phyloP scores from a whole-genome alignment of 176 grass and related monocot genomes.

The Elaeis guineensis region DNA sequence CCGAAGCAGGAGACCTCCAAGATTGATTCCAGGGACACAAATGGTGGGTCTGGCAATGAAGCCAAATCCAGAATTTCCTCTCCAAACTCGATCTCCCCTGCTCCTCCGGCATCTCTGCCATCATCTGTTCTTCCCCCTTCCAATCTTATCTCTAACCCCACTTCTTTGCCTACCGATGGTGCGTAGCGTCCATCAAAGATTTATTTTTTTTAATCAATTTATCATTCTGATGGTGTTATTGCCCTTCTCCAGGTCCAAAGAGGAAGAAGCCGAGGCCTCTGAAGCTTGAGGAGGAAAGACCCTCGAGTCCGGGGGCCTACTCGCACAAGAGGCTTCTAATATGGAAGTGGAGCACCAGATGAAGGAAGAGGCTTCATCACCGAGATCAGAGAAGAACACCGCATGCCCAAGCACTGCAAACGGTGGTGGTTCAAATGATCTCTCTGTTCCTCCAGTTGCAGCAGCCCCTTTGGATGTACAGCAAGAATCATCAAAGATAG shows the following conservation, averaged over 20 bases:
- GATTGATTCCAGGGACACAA: conserved; percentile 36
- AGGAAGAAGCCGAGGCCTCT: conserved; percentile 77
- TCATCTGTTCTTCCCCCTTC: conserved; percentile 36
- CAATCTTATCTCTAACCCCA: conserved; percentile 40
- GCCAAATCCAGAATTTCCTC: conserved; percentile 62
- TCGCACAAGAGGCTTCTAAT: conserved; percentile 21
- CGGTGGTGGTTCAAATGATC: conserved; percentile 11
- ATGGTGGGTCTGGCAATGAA: conserved; percentile 18
- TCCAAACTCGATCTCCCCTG: conserved; percentile 24
- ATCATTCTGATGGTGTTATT: conserved; percentile 1
- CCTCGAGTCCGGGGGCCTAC: background rate
- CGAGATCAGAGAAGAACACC: conserved; percentile 53
- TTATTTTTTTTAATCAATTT: background rate
- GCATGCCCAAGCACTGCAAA: conserved; percentile 26
- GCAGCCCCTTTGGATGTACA: background rate
- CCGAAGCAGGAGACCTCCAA: conserved; percentile 60
- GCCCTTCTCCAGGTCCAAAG: conserved; percentile 51
- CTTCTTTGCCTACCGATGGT: conserved; percentile 46
- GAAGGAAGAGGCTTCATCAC: conserved; percentile 22
- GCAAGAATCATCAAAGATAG: conserved; percentile 35
- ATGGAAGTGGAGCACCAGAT: conserved; percentile 22
- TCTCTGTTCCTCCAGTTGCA: conserved; percentile 2
- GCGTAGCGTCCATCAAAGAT: background rate
- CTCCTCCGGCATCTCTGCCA: conserved; percentile 16
- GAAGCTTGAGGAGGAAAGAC: conserved; percentile 57